Evolutionary conservation across 768 basidiomycete genomes (phyloP).

Genomic region (Obba rivulosa): DNA sequence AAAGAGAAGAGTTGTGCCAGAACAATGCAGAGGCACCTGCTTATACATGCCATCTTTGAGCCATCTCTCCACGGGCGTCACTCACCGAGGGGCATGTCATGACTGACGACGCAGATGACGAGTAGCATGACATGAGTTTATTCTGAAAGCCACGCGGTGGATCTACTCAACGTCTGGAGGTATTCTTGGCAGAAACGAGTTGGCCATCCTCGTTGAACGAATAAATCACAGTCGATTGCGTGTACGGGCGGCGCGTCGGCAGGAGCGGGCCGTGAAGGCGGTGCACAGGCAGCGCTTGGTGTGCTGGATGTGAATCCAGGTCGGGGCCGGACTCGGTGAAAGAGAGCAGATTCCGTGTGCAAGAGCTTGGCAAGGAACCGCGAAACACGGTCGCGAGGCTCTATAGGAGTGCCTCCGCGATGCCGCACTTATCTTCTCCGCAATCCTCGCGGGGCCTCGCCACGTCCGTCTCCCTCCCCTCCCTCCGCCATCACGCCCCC

Average conservation of each 20-base stretch:
- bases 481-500: constrained; percentile 14
- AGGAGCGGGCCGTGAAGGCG: not conserved
- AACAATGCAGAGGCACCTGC: too few species aligned
- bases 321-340: not conserved
- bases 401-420: not conserved
- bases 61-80: too few species aligned
- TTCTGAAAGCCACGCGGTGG: too few species aligned
- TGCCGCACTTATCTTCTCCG: constrained; percentile 3
- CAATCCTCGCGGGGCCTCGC: constrained; percentile 2
- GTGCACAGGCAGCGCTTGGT: not conserved
- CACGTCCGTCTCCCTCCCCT: constrained; percentile 10
- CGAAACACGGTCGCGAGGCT: not conserved
- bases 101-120: too few species aligned
- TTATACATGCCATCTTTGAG: too few species aligned
- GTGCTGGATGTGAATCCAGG: not conserved
- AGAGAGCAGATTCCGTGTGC: not conserved
- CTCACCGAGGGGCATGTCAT: too few species aligned
- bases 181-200: not conserved
- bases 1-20: too few species aligned
- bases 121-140: too few species aligned
- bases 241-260: not conserved
- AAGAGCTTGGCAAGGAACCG: not conserved
- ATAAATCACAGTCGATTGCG: not conserved
- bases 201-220: not conserved
- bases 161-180: too few species aligned